Base-by-base conservation (phyloP, 2,329 filamentous ascomycete genomes). In the Bipolaris cookei region DNA sequence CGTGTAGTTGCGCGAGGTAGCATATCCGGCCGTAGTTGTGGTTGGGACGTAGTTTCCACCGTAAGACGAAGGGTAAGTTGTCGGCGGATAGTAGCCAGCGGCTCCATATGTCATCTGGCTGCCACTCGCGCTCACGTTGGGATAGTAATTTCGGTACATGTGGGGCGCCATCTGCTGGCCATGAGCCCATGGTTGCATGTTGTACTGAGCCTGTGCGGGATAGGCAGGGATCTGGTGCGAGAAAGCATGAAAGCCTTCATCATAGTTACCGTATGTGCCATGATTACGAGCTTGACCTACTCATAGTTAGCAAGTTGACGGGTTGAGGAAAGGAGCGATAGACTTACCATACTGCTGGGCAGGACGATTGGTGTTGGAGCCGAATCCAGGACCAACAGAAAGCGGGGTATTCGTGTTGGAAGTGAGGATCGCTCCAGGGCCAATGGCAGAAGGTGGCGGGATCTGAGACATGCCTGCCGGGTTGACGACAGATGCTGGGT, bases 401-500 rank as follows among this genome's bases (percentile, higher is more conserved):
- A 67, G 59, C 39, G 67, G 60, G 6, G 64, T 56, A 25, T 65
- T 66, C 2, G 56, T 48, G 42, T 59, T 63, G 2, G 69, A 56
- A 6, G 64, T 71, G 7, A 74, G 56, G 21, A 76, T 75, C 1
- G 74, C 75, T 8, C 75, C 75, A 42, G 75, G 75, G 4, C 74
- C 75, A 28, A 76, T 74, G 6, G 72, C 75, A 21, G 75, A 75
- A 1, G 75, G 75, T 13, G 74, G 75, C 16, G 68, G 70, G 6
- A 76, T 65, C 21, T 74, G 69, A 38, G 67, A 66, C 20, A 67
- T 44, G n/a, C 72, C 72, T 3, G 71, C 68, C 10, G 73, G 72
- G 43, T 74, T 75, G 34, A 76, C 69, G 76, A 98, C 97, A 0
- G 94, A 97, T 4, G 94, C 95, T 6, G 95, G 95, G 74, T 99